Evolutionary conservation across 2,329 filamentous ascomycete species (phyloP).

Genomic region (Arachnomyces sp.): DNA sequence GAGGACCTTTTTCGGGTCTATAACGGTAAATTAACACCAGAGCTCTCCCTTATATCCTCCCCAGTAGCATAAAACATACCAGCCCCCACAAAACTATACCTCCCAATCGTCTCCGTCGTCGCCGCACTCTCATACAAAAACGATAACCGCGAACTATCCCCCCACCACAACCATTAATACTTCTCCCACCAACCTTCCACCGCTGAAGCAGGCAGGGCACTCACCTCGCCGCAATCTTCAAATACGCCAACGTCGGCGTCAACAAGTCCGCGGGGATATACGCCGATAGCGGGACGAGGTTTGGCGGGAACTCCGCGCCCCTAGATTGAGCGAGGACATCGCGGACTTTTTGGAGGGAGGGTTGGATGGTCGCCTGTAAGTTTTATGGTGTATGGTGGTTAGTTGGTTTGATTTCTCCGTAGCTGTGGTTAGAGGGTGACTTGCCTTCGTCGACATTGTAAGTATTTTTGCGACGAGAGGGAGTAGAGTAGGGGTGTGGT

Average conservation of each 20-base stretch:
- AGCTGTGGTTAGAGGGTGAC: not conserved
- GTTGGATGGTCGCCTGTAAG: constrained; percentile 45
- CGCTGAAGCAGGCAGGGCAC: constrained; percentile 20
- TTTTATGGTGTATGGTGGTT: constrained; percentile 4
- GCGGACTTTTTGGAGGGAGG: constrained; percentile 53
- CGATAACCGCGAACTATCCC: constrained; percentile 60
- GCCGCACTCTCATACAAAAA: constrained; percentile 96
- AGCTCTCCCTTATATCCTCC: not conserved
- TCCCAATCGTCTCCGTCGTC: constrained; percentile 79
- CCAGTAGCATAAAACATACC: constrained; percentile 37
- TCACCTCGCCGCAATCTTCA: constrained; percentile 74
- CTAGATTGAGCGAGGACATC: constrained; percentile 47
- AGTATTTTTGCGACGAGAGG: too few species aligned
- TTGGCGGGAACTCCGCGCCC: constrained; percentile 53
- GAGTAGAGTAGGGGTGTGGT: too few species aligned
- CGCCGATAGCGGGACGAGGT: constrained; percentile 72
- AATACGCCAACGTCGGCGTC: constrained; percentile 88
- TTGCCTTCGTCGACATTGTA: too few species aligned
- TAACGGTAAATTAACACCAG: constrained; percentile 1
- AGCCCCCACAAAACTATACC: constrained; percentile 91
- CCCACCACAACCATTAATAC: not conserved
- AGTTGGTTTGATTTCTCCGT: not conserved
- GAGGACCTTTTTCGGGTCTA: constrained; percentile 65
- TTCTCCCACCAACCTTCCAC: not conserved
- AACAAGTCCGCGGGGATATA: constrained; percentile 87